These are phyloP conservation scores for Lindgomyces ingoldianus DNA, from an alignment of 495 filamentous ascomycete species.

Conservation along the genomic window DNA sequence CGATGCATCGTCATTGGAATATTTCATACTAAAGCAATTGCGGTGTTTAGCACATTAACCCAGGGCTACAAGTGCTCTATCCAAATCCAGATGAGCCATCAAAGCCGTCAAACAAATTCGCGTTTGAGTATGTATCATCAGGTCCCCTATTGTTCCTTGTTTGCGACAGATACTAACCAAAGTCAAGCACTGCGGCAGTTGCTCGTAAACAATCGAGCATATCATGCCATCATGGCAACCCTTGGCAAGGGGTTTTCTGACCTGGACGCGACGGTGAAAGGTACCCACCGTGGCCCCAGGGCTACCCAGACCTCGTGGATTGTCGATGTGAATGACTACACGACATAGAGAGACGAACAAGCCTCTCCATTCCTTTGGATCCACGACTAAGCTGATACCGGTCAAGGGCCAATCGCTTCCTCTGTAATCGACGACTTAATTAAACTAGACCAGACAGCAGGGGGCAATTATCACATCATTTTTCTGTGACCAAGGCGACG, in stretches of 20 bases:
- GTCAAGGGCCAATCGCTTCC: constrained; percentile 20
- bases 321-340: constrained; percentile 5
- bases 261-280: not conserved
- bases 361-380: constrained; percentile 14
- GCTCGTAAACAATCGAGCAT: constrained; percentile 11
- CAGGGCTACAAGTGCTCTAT: constrained; percentile 16
- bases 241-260: constrained; percentile 22
- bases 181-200: constrained; percentile 5
- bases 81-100: constrained; percentile 13
- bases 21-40: too few species aligned
- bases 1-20: too few species aligned
- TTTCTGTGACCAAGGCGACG: constrained; percentile 30
- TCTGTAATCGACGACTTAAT: constrained; percentile 20
- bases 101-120: constrained; percentile 4
- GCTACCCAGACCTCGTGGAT: constrained; percentile 8
- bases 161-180: not conserved
- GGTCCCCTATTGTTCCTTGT: not conserved
- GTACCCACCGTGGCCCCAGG: constrained; percentile 1
- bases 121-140: constrained; percentile 8
- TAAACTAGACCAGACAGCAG: not conserved
- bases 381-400: constrained; percentile 19
- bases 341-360: constrained; percentile 13
- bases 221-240: constrained; percentile 3
- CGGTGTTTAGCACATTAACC: constrained; percentile 22
- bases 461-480: constrained; percentile 17